Evolutionary conservation across 345 rosid species (phyloP).

Genomic region (Eutrema yunnanense): DNA sequence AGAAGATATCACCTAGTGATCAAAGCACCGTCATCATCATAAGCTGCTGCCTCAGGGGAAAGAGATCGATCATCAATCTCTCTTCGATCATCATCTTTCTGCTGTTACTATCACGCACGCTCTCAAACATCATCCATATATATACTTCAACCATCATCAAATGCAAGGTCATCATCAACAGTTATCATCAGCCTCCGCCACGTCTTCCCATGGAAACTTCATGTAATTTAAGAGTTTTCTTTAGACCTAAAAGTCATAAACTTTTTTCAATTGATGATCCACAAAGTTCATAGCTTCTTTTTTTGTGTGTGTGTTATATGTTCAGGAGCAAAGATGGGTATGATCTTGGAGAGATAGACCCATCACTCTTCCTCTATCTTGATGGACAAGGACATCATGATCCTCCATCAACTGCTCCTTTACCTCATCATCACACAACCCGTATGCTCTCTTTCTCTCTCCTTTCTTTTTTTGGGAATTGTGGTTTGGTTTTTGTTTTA

Average conservation of each 20-base stretch:
- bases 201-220: slow-evolving; percentile 53
- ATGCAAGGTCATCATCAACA: slow-evolving; percentile 36
- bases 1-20: slow-evolving; percentile 27
- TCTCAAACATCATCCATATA: slow-evolving; percentile 11
- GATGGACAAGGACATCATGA: slow-evolving; percentile 72
- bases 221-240: slow-evolving; percentile 39
- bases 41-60: slow-evolving; percentile 16
- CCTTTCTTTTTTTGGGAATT: slow-evolving; percentile 12
- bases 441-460: slow-evolving; percentile 40
- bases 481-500: slow-evolving; percentile 21
- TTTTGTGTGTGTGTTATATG: background rate
- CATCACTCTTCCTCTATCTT: slow-evolving; percentile 86
- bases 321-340: slow-evolving; percentile 44
- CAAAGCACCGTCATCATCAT: slow-evolving; percentile 36
- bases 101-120: slow-evolving; percentile 28
- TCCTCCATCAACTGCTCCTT: slow-evolving; percentile 33
- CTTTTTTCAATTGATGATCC: slow-evolving; percentile 1
- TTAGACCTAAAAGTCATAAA: background rate
- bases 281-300: background rate
- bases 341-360: slow-evolving; percentile 92
- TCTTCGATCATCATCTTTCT: slow-evolving; percentile 34
- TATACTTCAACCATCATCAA: background rate
- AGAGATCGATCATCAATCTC: slow-evolving; percentile 23
- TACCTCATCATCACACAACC: slow-evolving; percentile 53
- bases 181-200: slow-evolving; percentile 34